Evolutionary conservation across 179 eudicot species (phyloP).

Genomic region (Heliamphora pulchella): DNA sequence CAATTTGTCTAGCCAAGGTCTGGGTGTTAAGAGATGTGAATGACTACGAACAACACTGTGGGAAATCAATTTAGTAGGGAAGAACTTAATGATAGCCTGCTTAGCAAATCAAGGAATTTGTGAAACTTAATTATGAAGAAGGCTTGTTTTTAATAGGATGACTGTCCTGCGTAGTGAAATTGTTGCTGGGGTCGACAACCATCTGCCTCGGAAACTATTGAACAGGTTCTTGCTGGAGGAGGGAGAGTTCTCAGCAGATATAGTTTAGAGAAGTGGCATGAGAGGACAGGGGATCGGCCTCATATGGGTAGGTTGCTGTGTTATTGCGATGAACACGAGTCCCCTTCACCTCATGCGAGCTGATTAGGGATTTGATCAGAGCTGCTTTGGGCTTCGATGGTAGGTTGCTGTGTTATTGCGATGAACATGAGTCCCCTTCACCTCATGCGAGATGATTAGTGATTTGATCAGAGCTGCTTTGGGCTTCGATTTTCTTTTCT

Average conservation of each 20-base stretch:
- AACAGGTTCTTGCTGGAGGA: neutral
- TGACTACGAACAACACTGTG: neutral
- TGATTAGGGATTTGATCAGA: too few relatives aligned
- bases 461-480: too few relatives aligned
- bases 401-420: too few relatives aligned
- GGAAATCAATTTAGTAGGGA: neutral
- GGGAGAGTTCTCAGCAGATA: neutral
- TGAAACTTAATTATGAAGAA: neutral
- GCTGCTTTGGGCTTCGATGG: too few relatives aligned
- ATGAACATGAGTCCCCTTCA: too few relatives aligned
- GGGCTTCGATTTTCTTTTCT: too few relatives aligned
- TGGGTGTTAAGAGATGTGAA: slow-evolving; percentile 4
- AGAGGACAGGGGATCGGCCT: neutral
- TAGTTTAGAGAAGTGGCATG: neutral
- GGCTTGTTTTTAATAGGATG: neutral
- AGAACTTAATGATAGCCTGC: neutral
- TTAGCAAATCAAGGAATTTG: neutral
- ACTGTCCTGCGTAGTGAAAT: neutral
- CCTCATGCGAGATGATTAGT: too few relatives aligned
- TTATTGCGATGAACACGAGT: too few relatives aligned
- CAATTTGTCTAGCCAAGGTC: neutral
- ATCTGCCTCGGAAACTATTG: neutral
- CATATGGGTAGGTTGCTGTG: too few relatives aligned
- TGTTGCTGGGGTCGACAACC: neutral
- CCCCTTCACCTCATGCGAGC: too few relatives aligned